Evolutionary conservation across 2,329 filamentous ascomycete species (phyloP).

Genomic region (Aspergillus costaricaensis): DNA sequence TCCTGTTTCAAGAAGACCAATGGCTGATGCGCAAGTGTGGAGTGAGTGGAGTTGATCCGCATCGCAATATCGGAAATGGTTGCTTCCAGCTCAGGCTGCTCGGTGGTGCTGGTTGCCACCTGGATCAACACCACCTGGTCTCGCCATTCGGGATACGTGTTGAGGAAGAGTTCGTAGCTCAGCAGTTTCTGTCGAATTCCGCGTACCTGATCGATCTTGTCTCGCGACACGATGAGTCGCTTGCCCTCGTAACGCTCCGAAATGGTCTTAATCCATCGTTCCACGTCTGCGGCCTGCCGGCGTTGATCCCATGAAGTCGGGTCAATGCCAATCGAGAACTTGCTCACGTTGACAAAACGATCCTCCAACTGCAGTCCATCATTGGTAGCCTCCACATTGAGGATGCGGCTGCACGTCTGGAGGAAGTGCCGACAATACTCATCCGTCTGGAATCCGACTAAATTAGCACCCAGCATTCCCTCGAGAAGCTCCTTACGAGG

Average conservation of each 20-base stretch:
- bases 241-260: slow-evolving; percentile 84
- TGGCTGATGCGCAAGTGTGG: slow-evolving; percentile 87
- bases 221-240: slow-evolving; percentile 85
- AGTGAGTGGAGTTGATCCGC: slow-evolving; percentile 87
- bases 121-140: slow-evolving; percentile 87
- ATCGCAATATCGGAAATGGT: slow-evolving; percentile 93
- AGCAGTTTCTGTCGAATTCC: slow-evolving; percentile 92
- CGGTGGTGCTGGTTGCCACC: slow-evolving; percentile 86
- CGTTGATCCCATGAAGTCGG: slow-evolving; percentile 72
- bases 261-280: slow-evolving; percentile 77
- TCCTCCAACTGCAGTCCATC: slow-evolving; percentile 90
- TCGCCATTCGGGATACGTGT: slow-evolving; percentile 87
- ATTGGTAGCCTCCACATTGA: slow-evolving; percentile 85
- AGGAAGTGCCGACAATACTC: slow-evolving; percentile 94
- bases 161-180: slow-evolving; percentile 89
- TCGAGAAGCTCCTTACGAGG: slow-evolving; percentile 84
- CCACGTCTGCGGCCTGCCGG: slow-evolving; percentile 71
- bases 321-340: slow-evolving; percentile 87
- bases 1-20: slow-evolving; percentile 94
- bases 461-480: slow-evolving; percentile 88
- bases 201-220: slow-evolving; percentile 90
- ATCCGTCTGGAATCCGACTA: slow-evolving; percentile 89
- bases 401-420: slow-evolving; percentile 88
- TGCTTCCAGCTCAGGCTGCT: slow-evolving; percentile 83
- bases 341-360: slow-evolving; percentile 85